Conservation (phyloP, 1,284 basidiomycete genomes). For the Ganoderma meredithae region DNA sequence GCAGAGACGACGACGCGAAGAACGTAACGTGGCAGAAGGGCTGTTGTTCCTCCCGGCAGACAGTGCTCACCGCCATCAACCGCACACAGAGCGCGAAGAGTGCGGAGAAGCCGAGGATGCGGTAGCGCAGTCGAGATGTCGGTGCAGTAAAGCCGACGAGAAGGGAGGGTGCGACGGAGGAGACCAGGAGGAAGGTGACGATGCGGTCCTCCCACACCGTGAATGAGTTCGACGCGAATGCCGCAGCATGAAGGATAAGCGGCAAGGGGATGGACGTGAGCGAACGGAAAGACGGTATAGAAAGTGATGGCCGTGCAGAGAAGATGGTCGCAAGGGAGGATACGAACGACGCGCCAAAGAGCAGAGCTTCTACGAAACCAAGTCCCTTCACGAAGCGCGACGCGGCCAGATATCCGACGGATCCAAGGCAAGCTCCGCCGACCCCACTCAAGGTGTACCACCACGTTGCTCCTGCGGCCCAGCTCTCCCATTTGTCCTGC, state of each 20-base stretch:
- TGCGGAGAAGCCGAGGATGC: constrained; percentile 76
- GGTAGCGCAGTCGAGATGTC: constrained; percentile 71
- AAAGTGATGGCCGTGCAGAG: constrained; percentile 43
- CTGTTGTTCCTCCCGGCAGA: constrained; percentile 96
- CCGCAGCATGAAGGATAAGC: constrained; percentile 71
- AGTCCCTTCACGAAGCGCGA: constrained; percentile 50
- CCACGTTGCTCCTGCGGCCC: constrained; percentile 44
- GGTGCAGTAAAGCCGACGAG: constrained; percentile 72
- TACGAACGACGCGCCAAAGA: constrained; percentile 53
- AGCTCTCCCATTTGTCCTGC: constrained; percentile 50
- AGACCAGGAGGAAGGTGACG: constrained; percentile 76
- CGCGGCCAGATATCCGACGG: constrained; percentile 44
- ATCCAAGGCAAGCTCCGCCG: constrained; percentile 53
- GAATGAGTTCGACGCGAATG: constrained; percentile 93
- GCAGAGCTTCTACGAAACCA: constrained; percentile 48
- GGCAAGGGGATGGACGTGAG: constrained; percentile 47
- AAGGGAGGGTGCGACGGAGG: constrained; percentile 66
- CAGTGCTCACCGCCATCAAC: constrained; percentile 77
- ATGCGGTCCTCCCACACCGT: constrained; percentile 95
- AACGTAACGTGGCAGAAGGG: constrained; percentile 90
- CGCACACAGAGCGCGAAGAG: constrained; percentile 78
- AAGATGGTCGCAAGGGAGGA: constrained; percentile 51
- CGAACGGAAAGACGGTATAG: constrained; percentile 42
- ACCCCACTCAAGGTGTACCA: constrained; percentile 45
- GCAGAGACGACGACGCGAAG: constrained; percentile 75